Conservation (phyloP, 2,329 filamentous ascomycete genomes). For the Dactylellina cionopaga region DNA sequence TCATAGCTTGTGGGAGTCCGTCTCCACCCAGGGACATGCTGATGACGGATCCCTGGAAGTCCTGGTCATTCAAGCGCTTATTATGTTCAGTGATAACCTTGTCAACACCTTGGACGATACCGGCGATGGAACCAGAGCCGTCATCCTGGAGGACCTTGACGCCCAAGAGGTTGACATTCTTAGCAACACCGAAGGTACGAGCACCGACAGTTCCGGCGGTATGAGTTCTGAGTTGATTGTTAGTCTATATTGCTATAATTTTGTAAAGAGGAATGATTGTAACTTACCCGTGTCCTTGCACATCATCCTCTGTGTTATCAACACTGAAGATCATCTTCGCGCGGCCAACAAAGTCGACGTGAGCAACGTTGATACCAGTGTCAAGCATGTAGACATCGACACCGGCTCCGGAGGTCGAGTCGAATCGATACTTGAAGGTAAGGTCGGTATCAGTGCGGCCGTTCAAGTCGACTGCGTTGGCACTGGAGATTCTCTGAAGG, state of each 20-base stretch:
- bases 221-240: constrained; percentile 51
- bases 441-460: constrained; percentile 57
- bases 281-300: constrained; percentile 69
- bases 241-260: not conserved
- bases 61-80: constrained; percentile 60
- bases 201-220: constrained; percentile 56
- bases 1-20: constrained; percentile 63
- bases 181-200: constrained; percentile 63
- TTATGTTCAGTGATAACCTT: constrained; percentile 64
- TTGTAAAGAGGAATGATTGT: not conserved
- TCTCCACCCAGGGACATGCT: constrained; percentile 69
- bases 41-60: constrained; percentile 62
- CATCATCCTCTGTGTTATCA: constrained; percentile 61
- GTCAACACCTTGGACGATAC: constrained; percentile 60
- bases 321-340: constrained; percentile 60
- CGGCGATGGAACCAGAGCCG: constrained; percentile 59
- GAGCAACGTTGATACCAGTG: constrained; percentile 60
- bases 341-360: constrained; percentile 57
- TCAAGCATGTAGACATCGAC: constrained; percentile 65
- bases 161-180: constrained; percentile 63
- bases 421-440: constrained; percentile 61
- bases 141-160: constrained; percentile 63
- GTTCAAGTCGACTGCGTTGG: constrained; percentile 54
- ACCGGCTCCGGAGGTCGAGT: constrained; percentile 59
- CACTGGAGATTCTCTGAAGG: constrained; percentile 58